These are phyloP conservation scores for Cajanus cajan DNA, from an alignment of 306 rosid genomes.

Conservation along the genomic window DNA sequence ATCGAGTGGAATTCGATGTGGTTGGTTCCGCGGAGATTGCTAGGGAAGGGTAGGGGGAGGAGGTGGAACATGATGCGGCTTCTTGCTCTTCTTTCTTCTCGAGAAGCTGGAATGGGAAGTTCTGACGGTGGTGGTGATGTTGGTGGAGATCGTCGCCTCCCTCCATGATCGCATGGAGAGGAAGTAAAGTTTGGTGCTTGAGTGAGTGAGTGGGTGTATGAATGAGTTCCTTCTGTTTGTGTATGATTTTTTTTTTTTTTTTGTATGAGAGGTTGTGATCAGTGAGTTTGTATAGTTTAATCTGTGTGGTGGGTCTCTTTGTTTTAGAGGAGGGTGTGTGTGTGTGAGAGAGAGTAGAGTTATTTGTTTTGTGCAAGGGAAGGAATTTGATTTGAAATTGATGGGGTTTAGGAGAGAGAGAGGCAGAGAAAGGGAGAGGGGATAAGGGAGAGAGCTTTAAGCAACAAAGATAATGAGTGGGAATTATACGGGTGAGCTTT, in stretches of 20 bases:
- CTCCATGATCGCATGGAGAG: constrained; percentile 75
- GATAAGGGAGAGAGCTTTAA: constrained; percentile 55
- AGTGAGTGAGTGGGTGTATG: background rate
- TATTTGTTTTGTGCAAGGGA: constrained; percentile 15
- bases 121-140: constrained; percentile 57
- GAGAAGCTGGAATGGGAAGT: constrained; percentile 83
- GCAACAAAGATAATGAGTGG: constrained; percentile 94
- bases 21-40: constrained; percentile 53
- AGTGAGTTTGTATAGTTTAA: constrained; percentile 36
- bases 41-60: constrained; percentile 51
- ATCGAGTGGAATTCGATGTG: constrained; percentile 26
- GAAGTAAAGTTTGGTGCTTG: background rate
- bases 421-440: background rate
- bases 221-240: background rate
- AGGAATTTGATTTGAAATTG: constrained; percentile 39
- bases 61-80: constrained; percentile 62
- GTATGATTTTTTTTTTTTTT: background rate
- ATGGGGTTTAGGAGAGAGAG: constrained; percentile 29
- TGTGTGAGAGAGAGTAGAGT: background rate
- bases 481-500: constrained; percentile 83
- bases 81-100: constrained; percentile 85
- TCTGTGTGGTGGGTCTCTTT: constrained; percentile 38
- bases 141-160: constrained; percentile 76
- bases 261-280: constrained; percentile 31
- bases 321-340: constrained; percentile 20